Evolutionary conservation across 2,329 filamentous ascomycete species (phyloP).

Genomic region (Cladophialophora psammophila): DNA sequence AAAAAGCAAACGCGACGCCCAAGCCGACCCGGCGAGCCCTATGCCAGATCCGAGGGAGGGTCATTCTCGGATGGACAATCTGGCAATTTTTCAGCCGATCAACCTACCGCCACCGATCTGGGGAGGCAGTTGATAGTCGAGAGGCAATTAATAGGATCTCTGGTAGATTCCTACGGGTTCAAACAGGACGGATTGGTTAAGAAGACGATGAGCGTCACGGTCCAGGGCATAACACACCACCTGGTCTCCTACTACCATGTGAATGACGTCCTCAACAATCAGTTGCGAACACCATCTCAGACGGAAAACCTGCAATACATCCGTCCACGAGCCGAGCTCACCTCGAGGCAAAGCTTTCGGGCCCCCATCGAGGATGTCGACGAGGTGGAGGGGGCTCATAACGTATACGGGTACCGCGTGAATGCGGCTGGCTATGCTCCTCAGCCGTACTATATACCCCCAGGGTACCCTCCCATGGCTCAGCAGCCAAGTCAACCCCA

Average conservation of each 20-base stretch:
- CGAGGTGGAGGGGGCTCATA: constrained; percentile 50
- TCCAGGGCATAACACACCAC: constrained; percentile 78
- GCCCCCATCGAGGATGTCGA: constrained; percentile 69
- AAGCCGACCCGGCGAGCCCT: constrained; percentile 61
- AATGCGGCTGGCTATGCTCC: constrained; percentile 42
- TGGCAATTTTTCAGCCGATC: constrained; percentile 47
- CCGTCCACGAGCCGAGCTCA: constrained; percentile 64
- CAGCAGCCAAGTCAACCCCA: constrained; percentile 32
- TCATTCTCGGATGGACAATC: constrained; percentile 50
- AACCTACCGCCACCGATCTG: constrained; percentile 52
- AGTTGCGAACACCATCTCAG: constrained; percentile 65
- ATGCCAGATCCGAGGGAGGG: constrained; percentile 48
- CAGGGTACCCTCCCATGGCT: constrained; percentile 36
- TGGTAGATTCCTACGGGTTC: constrained; percentile 90
- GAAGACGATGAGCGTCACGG: constrained; percentile 86
- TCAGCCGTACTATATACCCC: constrained; percentile 35
- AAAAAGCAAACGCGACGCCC: constrained; percentile 68
- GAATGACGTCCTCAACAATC: constrained; percentile 74
- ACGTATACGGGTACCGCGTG: constrained; percentile 50
- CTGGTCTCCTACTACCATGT: constrained; percentile 88
- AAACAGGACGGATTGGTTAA: constrained; percentile 83
- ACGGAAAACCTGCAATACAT: constrained; percentile 60
- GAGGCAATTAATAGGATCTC: constrained; percentile 75
- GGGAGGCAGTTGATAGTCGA: constrained; percentile 69
- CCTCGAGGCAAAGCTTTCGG: constrained; percentile 71